Evolutionary conservation across 2,329 filamentous ascomycete species (phyloP), one percentile per base, ranked within the genome.

Genomic region (Aspergillus sp.): DNA sequence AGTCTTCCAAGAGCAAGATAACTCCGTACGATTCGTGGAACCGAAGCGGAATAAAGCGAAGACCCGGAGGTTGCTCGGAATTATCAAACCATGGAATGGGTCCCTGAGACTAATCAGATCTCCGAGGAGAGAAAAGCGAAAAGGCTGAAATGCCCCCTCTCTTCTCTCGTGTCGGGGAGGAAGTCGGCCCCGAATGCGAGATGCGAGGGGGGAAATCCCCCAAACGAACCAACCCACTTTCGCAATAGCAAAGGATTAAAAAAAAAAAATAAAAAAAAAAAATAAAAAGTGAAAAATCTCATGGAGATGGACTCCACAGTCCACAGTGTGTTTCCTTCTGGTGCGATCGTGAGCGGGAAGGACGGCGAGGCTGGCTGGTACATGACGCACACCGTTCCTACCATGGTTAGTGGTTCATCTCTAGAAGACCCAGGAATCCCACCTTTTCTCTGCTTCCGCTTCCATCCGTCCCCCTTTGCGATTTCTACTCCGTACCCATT

Each of bases 321-420:
- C 32, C 12, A 14, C 26, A 29, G 7, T 29, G 6, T 29, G 26
- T 29, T 36, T 36, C 11, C 12, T 36, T 36, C 32, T 12, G 32
- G 11, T 36, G 32, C 32, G 32, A 36, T 36, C 18, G 42, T 46
- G 45, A 47, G 42, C n/a, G 42, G 49, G 45, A n/a, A 22, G 22
- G 42, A 52, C 46, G 42, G 12, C 24, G 55, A 47, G 57, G 55
- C 57, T 64, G 57, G 57, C 55, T 60, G 42, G 57, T 62, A 59
- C 56, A 59, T 64, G 59, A 62, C 57, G 59, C 54, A 60, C 49
- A 50, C 49, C 46, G 29, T 54, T 45, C 58, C 58, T 60, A 57
- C 54, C 52, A 56, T n/a, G 53, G 55, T 59, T 59, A 62, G 60
- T 57, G 24, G 46, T 20, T 52, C 45, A 51, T 47, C 26, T 42